These are phyloP conservation scores for Kluyveromyces marxianus DNA, from an alignment of 1,139 yeast genomes.

Conservation along the genomic window DNA sequence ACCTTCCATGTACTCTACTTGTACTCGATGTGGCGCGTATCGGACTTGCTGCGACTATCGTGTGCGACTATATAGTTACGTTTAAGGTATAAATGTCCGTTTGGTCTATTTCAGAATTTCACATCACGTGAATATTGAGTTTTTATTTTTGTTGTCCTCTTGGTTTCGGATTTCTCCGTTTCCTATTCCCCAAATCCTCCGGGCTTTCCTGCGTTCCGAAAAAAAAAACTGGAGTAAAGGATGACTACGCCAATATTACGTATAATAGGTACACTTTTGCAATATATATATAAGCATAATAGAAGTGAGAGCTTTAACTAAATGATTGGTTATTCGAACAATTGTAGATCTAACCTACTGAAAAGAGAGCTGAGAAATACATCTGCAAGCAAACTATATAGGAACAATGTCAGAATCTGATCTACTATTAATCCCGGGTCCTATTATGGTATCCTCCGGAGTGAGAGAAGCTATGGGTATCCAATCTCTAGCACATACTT, in stretches of 20 bases:
- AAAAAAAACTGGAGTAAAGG: no score
- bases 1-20: background rate
- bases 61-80: background rate
- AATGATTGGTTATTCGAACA: no score
- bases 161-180: no score
- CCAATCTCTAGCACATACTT: constrained; percentile 83
- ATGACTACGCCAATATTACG: no score
- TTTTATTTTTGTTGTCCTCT: background rate
- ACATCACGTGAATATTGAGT: background rate
- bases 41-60: constrained; percentile 1
- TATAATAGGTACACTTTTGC: no score
- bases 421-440: constrained; percentile 79
- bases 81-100: background rate
- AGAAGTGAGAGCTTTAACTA: background rate
- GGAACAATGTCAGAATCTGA: constrained; percentile 8
- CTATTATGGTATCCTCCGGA: constrained; percentile 78
- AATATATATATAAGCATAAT: background rate
- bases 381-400: background rate
- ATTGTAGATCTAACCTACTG: no score
- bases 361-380: background rate
- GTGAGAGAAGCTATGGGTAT: constrained; percentile 80
- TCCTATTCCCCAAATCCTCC: no score
- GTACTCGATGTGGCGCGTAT: constrained; percentile 1
- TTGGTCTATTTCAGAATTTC: background rate
- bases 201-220: no score